Percentiles rank a stretch among this genome's conserved stretches.
Evolutionary conservation across 2,329 filamentous ascomycete genomes (phyloP).

Genomic region (Dactylellina leptospora): DNA sequence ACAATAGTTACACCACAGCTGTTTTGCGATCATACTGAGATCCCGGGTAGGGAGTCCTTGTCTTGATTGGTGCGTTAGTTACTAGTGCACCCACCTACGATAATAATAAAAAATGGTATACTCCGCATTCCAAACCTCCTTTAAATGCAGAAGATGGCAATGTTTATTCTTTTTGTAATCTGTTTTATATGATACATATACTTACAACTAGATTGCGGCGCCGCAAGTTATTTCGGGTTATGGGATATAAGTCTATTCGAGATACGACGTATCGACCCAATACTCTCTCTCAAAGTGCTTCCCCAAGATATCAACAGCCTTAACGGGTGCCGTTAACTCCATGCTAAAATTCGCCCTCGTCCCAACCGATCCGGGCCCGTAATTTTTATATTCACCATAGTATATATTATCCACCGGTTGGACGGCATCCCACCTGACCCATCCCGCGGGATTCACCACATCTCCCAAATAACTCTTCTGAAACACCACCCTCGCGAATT

Average conservation of each 20-base stretch:
- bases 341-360: slow-evolving; percentile 60
- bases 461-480: slow-evolving; percentile 65
- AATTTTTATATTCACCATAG: slow-evolving; percentile 71
- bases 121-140: too few species aligned
- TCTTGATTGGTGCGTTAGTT: too few species aligned
- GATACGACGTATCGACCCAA: slow-evolving; percentile 32
- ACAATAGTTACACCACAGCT: too few species aligned
- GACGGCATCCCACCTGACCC: slow-evolving; percentile 66
- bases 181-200: too few species aligned
- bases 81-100: too few species aligned
- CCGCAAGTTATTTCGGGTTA: too few species aligned
- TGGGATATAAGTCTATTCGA: slow-evolving; percentile 1
- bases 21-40: too few species aligned
- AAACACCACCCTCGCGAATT: slow-evolving; percentile 63
- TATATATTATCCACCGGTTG: slow-evolving; percentile 64
- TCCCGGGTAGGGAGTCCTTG: too few species aligned
- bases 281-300: slow-evolving; percentile 34
- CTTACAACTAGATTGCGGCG: too few species aligned
- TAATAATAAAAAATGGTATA: too few species aligned
- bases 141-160: too few species aligned
- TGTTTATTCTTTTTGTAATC: too few species aligned
- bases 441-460: slow-evolving; percentile 70
- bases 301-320: slow-evolving; percentile 26
- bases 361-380: slow-evolving; percentile 67
- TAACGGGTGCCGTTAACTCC: slow-evolving; percentile 3